A percentile compares a stretch with the other conserved stretches of the same genome.
These are phyloP conservation scores for Chaetomium tenue DNA, from an alignment of 495 filamentous ascomycete genomes.

Conservation along the genomic window DNA sequence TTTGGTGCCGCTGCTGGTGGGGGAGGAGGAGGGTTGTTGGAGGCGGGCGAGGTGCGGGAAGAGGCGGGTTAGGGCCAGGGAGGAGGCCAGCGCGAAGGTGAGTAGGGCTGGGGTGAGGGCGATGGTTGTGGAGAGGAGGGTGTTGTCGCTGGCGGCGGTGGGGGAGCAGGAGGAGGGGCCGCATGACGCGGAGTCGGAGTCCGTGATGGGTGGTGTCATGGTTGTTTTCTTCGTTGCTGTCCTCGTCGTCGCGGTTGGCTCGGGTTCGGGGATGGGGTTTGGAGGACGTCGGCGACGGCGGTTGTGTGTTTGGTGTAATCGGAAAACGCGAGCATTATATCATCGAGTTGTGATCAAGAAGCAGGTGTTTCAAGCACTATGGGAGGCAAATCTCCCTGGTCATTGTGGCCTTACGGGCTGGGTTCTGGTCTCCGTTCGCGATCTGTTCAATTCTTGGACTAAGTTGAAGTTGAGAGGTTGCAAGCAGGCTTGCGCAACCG, in stretches of 20 bases:
- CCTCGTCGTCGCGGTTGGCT: background rate
- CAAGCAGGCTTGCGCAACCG: background rate
- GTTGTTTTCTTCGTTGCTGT: conserved; percentile 5
- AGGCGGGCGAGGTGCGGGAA: conserved; percentile 61
- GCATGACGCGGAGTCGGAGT: conserved; percentile 27
- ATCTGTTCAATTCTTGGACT: background rate
- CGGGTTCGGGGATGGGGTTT: background rate
- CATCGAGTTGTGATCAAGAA: too few species aligned
- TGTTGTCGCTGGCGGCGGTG: conserved; percentile 23
- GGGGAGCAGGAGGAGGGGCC: conserved; percentile 30
- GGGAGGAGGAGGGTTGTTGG: conserved; percentile 1
- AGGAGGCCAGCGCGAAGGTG: conserved; percentile 57
- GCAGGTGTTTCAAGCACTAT: background rate
- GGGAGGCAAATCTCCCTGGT: background rate
- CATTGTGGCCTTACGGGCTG: conserved; percentile 4
- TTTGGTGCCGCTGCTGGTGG: background rate
- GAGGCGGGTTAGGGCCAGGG: conserved; percentile 58
- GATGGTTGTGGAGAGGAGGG: conserved; percentile 32
- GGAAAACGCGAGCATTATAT: conserved; percentile 14
- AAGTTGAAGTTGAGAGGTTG: background rate
- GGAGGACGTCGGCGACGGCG: background rate
- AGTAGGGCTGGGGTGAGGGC: conserved; percentile 53
- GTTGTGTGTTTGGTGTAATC: background rate
- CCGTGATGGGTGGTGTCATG: background rate
- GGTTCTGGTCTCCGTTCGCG: background rate